A percentile compares a stretch with the other conserved stretches of the same genome.
phyloP scores from a whole-genome alignment of 768 basidiomycete species.

The Nidula microcarpa region DNA sequence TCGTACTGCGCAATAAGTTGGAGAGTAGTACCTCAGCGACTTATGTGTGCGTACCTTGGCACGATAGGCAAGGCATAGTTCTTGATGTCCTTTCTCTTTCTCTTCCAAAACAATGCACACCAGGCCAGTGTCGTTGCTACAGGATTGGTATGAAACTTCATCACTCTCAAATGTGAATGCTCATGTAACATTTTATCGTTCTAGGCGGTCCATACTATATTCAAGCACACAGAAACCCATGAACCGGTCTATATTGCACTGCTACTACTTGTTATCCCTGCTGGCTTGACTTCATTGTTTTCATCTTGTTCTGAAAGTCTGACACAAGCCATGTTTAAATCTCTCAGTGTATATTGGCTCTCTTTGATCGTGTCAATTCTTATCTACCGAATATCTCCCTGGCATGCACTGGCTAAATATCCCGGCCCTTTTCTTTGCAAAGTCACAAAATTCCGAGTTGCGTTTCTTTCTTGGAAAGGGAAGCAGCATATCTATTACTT shows the following conservation, averaged over 20 bases:
- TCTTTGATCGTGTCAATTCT: constrained; percentile 25
- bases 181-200: background rate
- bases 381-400: constrained; percentile 47
- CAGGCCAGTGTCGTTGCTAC: no score
- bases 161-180: background rate
- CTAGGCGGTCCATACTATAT: constrained; percentile 25
- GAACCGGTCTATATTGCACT: constrained; percentile 15
- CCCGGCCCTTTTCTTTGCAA: constrained; percentile 45
- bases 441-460: constrained; percentile 35
- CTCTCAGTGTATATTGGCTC: constrained; percentile 21
- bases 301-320: constrained; percentile 8
- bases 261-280: constrained; percentile 24
- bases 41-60: no score
- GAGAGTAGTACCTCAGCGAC: no score
- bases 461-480: constrained; percentile 29
- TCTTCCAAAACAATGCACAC: no score
- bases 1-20: no score
- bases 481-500: constrained; percentile 44
- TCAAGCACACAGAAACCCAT: constrained; percentile 31
- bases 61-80: no score
- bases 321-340: constrained; percentile 8
- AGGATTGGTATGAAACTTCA: no score
- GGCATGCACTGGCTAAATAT: constrained; percentile 48
- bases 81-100: background rate
- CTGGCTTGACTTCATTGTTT: constrained; percentile 9